Evolutionary conservation across 2,329 filamentous ascomycete genomes (phyloP), one percentile per base, ranked within the genome.

Genomic region (Rasamsonia emersonii): DNA sequence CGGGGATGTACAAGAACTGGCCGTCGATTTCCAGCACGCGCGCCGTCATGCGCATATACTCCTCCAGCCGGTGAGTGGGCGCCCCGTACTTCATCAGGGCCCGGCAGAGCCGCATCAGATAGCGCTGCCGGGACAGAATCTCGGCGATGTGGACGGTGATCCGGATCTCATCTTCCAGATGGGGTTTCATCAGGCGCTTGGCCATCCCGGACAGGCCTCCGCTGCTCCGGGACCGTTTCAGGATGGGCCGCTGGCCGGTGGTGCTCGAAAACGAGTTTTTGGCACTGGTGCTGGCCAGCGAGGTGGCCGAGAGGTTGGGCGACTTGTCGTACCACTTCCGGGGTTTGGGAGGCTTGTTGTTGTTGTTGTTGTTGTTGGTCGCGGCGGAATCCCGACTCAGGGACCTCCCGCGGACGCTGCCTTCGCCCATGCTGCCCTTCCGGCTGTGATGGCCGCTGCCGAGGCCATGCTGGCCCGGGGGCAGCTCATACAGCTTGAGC

Each of bases 31-130:
- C 84, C 24, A 96, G 71, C 2, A 93, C 83, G 5, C 84, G 75
- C 2, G 88, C 81, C 5, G 84, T 86, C 83, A 89, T 93, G 43
- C 73, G 79, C 75, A 96, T 80, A 56, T 94, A 94, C 53, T 94
- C 67, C 59, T 96, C 89, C 16, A 96, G 65, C 15, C 89, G 78
- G 60, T 96, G 89, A 0, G 88, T 94, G 2, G 89, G 89, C 1
- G 89, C 89, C 15, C 89, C 89, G 42, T 86, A 95, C 53, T 79
- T 72, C 86, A 96, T 95, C 35, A 96, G 64, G 1, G 85, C 85
- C 25, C 79, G 77, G 51, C 89, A 95, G 25, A 96, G 73, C 55
- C 83, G 86, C 38, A 89, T 71, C 9, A 95, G 71, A 54, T 94
- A 95, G 32, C 77, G 75, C 45, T 95, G 88, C 3, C 88, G 76